Evolutionary conservation across 352 stramenopile genomes (phyloP).

Genomic region (Globisporangium nodosum): DNA sequence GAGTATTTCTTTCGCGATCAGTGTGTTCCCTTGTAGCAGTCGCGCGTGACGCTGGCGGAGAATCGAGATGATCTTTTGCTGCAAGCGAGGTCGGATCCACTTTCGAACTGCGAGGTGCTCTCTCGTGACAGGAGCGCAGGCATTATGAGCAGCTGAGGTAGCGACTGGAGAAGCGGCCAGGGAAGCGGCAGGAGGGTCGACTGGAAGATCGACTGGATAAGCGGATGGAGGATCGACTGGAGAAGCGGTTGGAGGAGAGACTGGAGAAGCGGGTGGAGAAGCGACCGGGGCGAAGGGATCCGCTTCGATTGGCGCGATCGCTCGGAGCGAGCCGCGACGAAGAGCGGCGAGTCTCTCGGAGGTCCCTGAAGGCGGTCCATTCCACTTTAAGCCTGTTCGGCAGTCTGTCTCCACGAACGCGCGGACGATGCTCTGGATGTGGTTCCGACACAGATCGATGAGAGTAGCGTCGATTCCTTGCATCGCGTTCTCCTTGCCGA

Average conservation of each 20-base stretch:
- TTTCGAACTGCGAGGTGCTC: conserved; percentile 37
- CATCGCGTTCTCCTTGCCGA: conserved; percentile 27
- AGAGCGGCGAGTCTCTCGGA: conserved; percentile 22
- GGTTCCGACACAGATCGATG: conserved; percentile 46
- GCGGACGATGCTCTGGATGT: conserved; percentile 49
- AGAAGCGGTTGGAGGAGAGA: no score
- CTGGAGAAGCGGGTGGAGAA: no score
- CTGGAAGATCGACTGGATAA: no score
- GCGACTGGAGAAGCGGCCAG: no score
- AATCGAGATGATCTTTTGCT: conserved; percentile 36
- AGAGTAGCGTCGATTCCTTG: conserved; percentile 42
- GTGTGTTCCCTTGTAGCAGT: conserved; percentile 31
- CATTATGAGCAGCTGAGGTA: no score
- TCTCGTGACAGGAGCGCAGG: conserved; percentile 20
- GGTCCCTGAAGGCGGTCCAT: conserved; percentile 14
- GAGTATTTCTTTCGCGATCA: conserved; percentile 16
- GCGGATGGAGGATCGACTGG: no score
- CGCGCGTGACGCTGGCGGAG: conserved; percentile 38
- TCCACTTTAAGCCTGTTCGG: conserved; percentile 27
- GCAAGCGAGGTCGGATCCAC: conserved; percentile 42
- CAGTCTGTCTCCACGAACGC: conserved; percentile 46
- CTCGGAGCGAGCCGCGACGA: conserved; percentile 8
- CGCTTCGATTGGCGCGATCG: background rate
- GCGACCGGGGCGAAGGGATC: background rate
- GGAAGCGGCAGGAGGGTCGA: no score